Conservation (phyloP, 192 early-diverging fungal genomes). For the Dissophora globulifera region DNA sequence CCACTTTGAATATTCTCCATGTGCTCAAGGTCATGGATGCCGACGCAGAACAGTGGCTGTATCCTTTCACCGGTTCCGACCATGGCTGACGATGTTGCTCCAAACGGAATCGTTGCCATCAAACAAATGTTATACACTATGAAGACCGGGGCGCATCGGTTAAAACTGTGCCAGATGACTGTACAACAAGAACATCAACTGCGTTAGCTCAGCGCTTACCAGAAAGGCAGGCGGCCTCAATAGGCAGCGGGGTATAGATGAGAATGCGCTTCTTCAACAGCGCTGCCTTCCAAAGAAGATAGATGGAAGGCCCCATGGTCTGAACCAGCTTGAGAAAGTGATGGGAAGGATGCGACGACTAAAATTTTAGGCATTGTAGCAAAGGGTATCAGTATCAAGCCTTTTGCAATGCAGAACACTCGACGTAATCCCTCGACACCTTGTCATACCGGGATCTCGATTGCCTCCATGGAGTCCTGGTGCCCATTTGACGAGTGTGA, state of each 20-base stretch:
- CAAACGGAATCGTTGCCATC: constrained; percentile 52
- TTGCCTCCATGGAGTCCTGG: constrained; percentile 4
- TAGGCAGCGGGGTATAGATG: constrained; percentile 58
- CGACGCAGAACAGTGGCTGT: constrained; percentile 57
- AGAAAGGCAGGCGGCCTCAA: constrained; percentile 57
- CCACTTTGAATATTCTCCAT: constrained; percentile 43
- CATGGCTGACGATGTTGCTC: constrained; percentile 5
- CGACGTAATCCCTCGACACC: too few relatives aligned
- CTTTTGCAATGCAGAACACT: too few relatives aligned
- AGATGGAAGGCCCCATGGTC: constrained; percentile 61
- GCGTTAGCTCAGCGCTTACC: constrained; percentile 51
- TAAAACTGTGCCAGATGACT: too few relatives aligned
- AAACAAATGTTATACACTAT: constrained; percentile 62
- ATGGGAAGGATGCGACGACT: constrained; percentile 55
- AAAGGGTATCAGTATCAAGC: not conserved
- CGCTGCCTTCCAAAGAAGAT: constrained; percentile 63
- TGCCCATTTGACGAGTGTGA: not conserved
- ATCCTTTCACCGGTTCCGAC: constrained; percentile 18
- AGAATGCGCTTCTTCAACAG: constrained; percentile 62
- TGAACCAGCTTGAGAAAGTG: constrained; percentile 57
- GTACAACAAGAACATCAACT: too few relatives aligned
- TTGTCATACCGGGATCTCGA: constrained; percentile 40
- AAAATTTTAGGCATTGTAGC: too few relatives aligned
- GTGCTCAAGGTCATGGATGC: constrained; percentile 60
- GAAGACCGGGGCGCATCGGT: too few relatives aligned